Base-by-base conservation (phyloP, 352 stramenopile species). In the Pythium aphanidermatum region DNA sequence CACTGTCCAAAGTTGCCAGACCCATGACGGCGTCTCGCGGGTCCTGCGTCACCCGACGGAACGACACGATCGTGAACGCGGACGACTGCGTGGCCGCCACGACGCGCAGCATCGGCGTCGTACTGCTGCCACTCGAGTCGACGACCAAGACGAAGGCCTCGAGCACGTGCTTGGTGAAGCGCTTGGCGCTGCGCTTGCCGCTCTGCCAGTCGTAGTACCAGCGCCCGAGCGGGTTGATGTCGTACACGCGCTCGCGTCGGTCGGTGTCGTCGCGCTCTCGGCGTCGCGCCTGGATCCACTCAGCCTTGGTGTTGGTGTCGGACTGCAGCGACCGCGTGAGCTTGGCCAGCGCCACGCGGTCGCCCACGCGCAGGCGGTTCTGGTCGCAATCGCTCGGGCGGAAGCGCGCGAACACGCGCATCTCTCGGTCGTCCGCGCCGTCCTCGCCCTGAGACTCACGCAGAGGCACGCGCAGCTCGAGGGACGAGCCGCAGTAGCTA, bases 401-500 rank as follows among this genome's bases (percentile, higher is more conserved):
- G 35, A 53, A 53, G 19, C 35, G 35, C 7, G 46, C 46, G 20
- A 39, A 38, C 14, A 53, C 46, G 8, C 14, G 13, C 19, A 49
- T 17, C 12, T 23, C 17, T n/a, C n/a, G n/a, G n/a, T n/a, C n/a
- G n/a, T n/a, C n/a, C 8, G 8, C 14, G 9, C 23, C 23, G 19
- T n/a, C 26, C 31, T 38, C 34, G 11, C 17, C 10, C 10, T n/a
- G 13, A 14, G 4, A 11, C 10, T 19, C 3, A 11, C 16, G 46
- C 3, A 20, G 14, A 14, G 27, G n/a, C 23, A 68, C 46, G 10
- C 35, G 31, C 20, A 71, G 45, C 17, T 58, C 39, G 7, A 72
- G 46, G 5, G 58, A 61, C 28, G 55, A 48, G 26, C 63, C 63
- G 30, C 63, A 69, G 28, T 69, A 72, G 43, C 55, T 67, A 35